These are phyloP conservation scores for Thalassiosira hispida DNA, from an alignment of 352 stramenopile genomes.

Conservation along the genomic window DNA sequence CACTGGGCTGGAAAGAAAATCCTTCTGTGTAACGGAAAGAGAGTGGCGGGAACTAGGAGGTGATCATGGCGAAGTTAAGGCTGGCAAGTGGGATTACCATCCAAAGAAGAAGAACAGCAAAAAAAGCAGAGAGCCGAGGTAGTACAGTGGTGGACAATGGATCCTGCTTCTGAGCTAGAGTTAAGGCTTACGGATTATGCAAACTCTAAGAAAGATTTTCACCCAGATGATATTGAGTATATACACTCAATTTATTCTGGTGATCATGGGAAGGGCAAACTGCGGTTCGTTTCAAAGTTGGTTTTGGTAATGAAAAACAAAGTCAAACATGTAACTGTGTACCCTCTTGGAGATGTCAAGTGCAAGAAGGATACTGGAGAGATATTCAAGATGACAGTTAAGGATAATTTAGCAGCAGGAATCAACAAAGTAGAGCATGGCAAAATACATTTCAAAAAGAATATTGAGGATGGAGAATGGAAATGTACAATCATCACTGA, in stretches of 20 bases:
- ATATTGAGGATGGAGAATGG: not conserved
- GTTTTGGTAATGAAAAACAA: constrained; percentile 8
- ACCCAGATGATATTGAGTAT: constrained; percentile 15
- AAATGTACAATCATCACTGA: not conserved
- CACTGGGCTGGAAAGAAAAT: too few species aligned
- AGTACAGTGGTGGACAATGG: constrained; percentile 12
- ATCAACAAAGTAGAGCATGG: not conserved
- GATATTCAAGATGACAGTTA: not conserved
- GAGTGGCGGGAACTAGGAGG: too few species aligned
- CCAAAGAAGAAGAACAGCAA: too few species aligned
- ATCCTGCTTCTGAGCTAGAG: not conserved
- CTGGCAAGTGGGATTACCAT: too few species aligned
- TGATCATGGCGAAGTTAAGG: too few species aligned
- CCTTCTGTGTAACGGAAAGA: too few species aligned
- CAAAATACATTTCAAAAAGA: not conserved
- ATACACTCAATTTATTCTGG: constrained; percentile 15
- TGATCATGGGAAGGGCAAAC: constrained; percentile 29
- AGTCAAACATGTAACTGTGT: not conserved
- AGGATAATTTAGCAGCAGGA: not conserved
- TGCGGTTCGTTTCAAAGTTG: constrained; percentile 21
- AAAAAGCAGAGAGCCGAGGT: not conserved
- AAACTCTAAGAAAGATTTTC: not conserved
- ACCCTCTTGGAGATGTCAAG: constrained; percentile 16
- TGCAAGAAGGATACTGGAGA: constrained; percentile 27
- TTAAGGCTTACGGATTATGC: not conserved